Conservation (phyloP, 495 filamentous ascomycete species). For the Annulohypoxylon moriforme region DNA sequence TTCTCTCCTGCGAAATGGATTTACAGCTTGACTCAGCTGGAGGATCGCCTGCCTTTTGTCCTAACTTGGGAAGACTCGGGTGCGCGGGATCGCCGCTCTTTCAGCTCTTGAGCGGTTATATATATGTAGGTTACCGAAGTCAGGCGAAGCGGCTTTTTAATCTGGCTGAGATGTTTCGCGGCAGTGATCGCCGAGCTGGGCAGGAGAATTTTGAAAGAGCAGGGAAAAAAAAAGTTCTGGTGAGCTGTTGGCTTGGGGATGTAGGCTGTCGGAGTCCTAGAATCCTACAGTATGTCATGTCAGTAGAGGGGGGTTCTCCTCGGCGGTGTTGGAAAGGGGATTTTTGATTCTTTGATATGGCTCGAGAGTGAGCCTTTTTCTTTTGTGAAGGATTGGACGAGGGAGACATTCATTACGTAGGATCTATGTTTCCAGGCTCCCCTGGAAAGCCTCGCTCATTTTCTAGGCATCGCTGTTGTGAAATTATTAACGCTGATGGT, state of each 20-base stretch:
- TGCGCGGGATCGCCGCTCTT: constrained; percentile 15
- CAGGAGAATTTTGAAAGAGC: not conserved
- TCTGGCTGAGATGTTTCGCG: not conserved
- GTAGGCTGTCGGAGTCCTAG: not conserved
- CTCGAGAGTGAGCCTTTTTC: not conserved
- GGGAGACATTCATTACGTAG: not conserved
- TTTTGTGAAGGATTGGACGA: not conserved
- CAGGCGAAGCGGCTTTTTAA: not conserved
- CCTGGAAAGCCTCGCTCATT: not conserved
- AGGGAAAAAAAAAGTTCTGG: constrained; percentile 1
- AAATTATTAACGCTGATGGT: not conserved
- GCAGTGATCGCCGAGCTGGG: constrained; percentile 7
- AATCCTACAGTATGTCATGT: not conserved
- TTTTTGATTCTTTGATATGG: not conserved
- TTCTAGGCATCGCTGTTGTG: not conserved
- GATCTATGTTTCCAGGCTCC: not conserved
- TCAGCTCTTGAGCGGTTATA: constrained; percentile 17
- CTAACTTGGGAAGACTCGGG: constrained; percentile 1
- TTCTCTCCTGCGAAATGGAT: not conserved
- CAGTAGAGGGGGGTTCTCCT: not conserved
- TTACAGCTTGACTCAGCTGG: constrained; percentile 10
- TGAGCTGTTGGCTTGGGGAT: not conserved
- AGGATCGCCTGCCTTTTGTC: not conserved
- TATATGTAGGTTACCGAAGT: not conserved
- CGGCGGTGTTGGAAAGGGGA: not conserved